phyloP scores from a whole-genome alignment of 371 early-diverging fungal species.

The Syncephalastrum contaminatum region DNA sequence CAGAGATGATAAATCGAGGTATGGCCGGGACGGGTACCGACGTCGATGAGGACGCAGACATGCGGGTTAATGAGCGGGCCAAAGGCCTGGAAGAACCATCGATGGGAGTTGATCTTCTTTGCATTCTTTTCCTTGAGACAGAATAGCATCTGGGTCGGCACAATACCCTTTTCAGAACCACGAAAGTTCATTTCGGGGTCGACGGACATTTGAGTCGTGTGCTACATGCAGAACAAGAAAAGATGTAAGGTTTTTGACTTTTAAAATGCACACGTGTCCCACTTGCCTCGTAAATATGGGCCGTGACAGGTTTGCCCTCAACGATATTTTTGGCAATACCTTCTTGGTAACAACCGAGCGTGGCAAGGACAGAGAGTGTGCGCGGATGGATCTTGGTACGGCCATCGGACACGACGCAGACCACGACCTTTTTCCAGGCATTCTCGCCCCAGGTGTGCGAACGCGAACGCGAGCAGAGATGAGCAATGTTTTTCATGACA shows the following conservation, averaged over 20 bases:
- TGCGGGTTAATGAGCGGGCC: conserved; percentile 83
- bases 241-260: background rate
- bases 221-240: conserved; percentile 36
- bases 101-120: conserved; percentile 95
- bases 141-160: conserved; percentile 91
- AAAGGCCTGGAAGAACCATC: conserved; percentile 98
- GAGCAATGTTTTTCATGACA: conserved; percentile 89
- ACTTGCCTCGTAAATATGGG: conserved; percentile 76
- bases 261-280: background rate
- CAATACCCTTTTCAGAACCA: conserved; percentile 72
- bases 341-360: conserved; percentile 82
- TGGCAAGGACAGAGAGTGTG: conserved; percentile 67
- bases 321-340: conserved; percentile 75
- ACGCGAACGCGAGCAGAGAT: conserved; percentile 78
- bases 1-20: conserved; percentile 92
- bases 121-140: conserved; percentile 92
- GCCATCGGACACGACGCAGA: conserved; percentile 83
- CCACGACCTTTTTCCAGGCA: conserved; percentile 94
- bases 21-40: conserved; percentile 88
- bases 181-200: conserved; percentile 74
- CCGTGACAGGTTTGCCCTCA: conserved; percentile 64
- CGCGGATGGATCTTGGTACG: conserved; percentile 65
- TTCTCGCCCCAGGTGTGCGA: conserved; percentile 84
- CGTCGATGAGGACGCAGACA: conserved; percentile 90
- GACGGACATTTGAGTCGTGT: conserved; percentile 86